Conservation (phyloP, 2,329 filamentous ascomycete genomes). For the Tetracladium maxilliforme region DNA sequence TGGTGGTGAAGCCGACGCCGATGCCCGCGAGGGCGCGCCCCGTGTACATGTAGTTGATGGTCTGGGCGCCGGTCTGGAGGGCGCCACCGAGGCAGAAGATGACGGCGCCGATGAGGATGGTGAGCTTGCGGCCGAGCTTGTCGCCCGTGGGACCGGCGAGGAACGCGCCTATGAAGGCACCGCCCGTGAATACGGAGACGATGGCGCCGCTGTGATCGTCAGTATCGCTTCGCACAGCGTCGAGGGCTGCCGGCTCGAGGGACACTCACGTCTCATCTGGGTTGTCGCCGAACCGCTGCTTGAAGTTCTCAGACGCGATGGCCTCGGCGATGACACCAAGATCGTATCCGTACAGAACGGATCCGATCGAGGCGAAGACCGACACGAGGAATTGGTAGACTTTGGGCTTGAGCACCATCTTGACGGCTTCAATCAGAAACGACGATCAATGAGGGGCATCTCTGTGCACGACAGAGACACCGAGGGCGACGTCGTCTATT, state of each 20-base stretch:
- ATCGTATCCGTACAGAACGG: constrained; percentile 39
- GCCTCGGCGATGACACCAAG: constrained; percentile 36
- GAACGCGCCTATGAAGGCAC: constrained; percentile 45
- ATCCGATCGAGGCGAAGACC: constrained; percentile 39
- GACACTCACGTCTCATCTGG: constrained; percentile 19
- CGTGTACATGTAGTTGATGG: constrained; percentile 46
- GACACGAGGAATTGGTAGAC: constrained; percentile 32
- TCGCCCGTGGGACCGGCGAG: constrained; percentile 53
- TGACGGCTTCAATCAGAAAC: too few relatives aligned
- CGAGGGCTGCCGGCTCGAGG: constrained; percentile 4
- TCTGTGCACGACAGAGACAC: too few relatives aligned
- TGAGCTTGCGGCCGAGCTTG: constrained; percentile 50
- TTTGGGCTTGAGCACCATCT: too few relatives aligned
- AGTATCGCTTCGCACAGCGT: not conserved
- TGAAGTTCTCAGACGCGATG: constrained; percentile 31
- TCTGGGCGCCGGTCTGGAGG: constrained; percentile 55
- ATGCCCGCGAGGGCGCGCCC: constrained; percentile 57
- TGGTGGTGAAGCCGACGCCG: constrained; percentile 31
- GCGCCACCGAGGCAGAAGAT: constrained; percentile 60
- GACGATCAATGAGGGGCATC: too few relatives aligned
- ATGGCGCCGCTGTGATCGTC: constrained; percentile 49
- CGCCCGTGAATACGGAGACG: constrained; percentile 64
- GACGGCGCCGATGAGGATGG: constrained; percentile 56
- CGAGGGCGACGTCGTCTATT: too few relatives aligned
- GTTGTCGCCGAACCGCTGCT: constrained; percentile 20